Percentiles rank a stretch among this genome's conserved stretches.
These are phyloP conservation scores for Thelephora aurantiotincta DNA, from an alignment of 768 basidiomycete species.

Conservation along the genomic window DNA sequence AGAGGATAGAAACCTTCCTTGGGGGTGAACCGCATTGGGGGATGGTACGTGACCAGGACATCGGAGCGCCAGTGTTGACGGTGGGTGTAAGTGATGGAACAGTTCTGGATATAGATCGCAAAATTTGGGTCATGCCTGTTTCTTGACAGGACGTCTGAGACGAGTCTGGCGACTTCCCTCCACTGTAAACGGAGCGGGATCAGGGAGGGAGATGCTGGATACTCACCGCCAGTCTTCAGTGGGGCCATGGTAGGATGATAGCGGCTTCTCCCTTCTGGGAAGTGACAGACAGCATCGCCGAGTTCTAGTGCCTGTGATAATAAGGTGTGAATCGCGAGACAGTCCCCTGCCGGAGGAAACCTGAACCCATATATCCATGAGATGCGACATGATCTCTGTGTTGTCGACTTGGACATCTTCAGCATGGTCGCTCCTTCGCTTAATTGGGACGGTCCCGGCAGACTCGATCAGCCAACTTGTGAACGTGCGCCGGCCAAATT, in stretches of 20 bases:
- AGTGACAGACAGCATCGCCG: conserved; percentile 71
- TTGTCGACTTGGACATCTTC: conserved; percentile 46
- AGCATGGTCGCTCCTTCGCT: conserved; percentile 54
- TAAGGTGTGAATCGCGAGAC: conserved; percentile 6
- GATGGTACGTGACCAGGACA: conserved; percentile 72
- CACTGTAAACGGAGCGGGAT: conserved; percentile 1
- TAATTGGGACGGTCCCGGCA: conserved; percentile 76
- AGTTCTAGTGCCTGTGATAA: conserved; percentile 46
- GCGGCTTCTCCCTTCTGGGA: conserved; percentile 78
- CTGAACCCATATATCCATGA: conserved; percentile 40
- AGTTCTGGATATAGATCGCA: conserved; percentile 61
- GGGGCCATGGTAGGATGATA: conserved; percentile 83
- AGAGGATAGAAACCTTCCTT: conserved; percentile 26
- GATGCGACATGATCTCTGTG: conserved; percentile 45
- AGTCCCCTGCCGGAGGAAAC: not conserved
- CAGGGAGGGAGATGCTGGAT: not conserved
- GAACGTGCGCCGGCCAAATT: conserved; percentile 73
- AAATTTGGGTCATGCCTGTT: conserved; percentile 57
- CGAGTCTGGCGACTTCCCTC: conserved; percentile 58
- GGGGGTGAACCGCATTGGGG: conserved; percentile 49
- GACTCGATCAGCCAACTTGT: conserved; percentile 86
- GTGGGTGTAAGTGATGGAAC: conserved; percentile 79
- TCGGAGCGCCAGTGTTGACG: conserved; percentile 81
- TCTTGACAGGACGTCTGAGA: conserved; percentile 63
- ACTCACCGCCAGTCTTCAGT: conserved; percentile 70